Conservation (phyloP, 768 basidiomycete species). For the Tulasnella sp. region DNA sequence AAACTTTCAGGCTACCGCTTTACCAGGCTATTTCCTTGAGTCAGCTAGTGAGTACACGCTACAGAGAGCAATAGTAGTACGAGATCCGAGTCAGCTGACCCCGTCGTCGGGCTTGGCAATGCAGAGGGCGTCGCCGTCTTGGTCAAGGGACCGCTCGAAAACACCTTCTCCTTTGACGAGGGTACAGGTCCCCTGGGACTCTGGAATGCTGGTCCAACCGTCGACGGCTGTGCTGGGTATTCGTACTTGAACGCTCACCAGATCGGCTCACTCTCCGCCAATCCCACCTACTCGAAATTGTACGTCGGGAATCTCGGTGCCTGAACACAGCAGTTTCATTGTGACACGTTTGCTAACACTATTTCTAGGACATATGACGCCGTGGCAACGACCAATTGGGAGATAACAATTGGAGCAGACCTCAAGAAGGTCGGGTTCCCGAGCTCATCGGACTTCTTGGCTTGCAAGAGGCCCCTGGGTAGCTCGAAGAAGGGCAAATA, state of each 20-base stretch:
- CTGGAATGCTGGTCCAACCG: background rate
- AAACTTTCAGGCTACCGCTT: background rate
- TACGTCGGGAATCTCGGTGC: background rate
- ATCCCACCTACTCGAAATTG: background rate
- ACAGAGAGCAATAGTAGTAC: too few relatives aligned
- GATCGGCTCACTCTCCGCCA: background rate
- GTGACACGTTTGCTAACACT: background rate
- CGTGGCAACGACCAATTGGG: constrained; percentile 1
- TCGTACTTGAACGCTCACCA: constrained; percentile 9
- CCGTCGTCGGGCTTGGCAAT: background rate
- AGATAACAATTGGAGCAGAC: background rate
- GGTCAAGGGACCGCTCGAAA: background rate
- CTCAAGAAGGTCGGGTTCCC: background rate
- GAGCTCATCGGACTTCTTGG: constrained; percentile 11
- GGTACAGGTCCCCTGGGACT: background rate
- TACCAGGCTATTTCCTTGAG: constrained; percentile 1
- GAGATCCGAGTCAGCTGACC: background rate
- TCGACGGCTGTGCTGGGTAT: constrained; percentile 10
- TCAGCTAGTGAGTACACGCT: background rate
- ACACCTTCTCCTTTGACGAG: background rate
- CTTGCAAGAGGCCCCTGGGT: background rate
- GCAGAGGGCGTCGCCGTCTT: background rate
- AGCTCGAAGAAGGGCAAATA: background rate
- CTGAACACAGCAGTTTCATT: background rate
- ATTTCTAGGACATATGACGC: background rate